Evolutionary conservation across 108 stramenopile species (phyloP).

Genomic region (Fragilaria radians): DNA sequence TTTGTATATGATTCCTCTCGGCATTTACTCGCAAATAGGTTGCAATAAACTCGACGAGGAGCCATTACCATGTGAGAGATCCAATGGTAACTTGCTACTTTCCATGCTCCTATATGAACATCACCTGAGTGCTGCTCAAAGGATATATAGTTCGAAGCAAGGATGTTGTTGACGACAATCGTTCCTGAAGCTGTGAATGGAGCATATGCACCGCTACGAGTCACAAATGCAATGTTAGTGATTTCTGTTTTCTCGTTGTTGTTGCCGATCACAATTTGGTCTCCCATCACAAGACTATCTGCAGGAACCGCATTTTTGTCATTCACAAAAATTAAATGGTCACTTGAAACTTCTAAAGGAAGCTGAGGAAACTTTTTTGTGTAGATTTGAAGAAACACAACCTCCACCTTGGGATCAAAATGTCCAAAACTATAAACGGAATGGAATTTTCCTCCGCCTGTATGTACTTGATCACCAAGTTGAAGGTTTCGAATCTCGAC

Average conservation of each 20-base stretch:
- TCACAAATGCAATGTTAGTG: background rate
- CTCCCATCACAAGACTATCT: background rate
- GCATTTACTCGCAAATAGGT: background rate
- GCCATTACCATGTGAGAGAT: background rate
- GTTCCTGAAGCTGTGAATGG: background rate
- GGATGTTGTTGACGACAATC: background rate
- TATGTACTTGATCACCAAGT: background rate
- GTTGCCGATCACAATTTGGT: background rate
- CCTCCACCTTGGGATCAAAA: background rate
- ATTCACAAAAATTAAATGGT: background rate
- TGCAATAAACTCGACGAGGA: background rate
- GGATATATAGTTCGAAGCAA: background rate
- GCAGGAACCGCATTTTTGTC: background rate
- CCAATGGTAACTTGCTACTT: background rate
- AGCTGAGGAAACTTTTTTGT: background rate
- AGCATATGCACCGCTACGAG: background rate
- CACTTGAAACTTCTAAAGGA: background rate
- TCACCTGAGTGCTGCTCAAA: background rate
- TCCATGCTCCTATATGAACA: background rate
- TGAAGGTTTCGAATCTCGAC: background rate
- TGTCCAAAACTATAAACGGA: conserved; percentile 1
- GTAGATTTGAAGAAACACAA: background rate
- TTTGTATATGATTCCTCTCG: background rate
- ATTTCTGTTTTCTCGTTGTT: background rate
- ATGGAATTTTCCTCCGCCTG: background rate